phyloP scores from a whole-genome alignment of 257 asterid genomes.

The Przewalskia tangutica region DNA sequence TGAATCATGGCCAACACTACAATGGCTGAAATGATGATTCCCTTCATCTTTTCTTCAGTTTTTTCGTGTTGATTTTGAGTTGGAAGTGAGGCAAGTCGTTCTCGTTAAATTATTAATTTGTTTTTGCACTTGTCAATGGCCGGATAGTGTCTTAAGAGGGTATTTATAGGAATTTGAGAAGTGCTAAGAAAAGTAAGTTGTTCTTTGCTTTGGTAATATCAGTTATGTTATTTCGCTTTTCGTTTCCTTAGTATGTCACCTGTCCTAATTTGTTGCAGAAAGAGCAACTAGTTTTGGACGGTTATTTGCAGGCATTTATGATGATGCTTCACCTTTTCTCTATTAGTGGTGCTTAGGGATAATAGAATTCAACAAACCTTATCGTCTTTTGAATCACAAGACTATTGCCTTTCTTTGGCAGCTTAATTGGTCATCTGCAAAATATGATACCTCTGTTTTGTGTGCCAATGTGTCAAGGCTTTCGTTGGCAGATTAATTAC shows the following conservation, averaged over 20 bases:
- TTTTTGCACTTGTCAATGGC: neutral
- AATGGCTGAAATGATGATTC: slow-evolving; percentile 2
- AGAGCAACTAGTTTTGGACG: neutral
- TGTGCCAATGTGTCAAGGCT: neutral
- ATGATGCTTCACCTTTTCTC: neutral
- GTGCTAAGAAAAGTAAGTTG: neutral
- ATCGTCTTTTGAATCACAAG: neutral
- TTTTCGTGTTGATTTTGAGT: neutral
- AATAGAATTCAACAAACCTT: neutral
- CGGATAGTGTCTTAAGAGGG: neutral
- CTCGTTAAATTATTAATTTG: neutral
- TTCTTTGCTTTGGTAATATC: neutral
- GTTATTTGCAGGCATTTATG: neutral
- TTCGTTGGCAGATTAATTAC: too few species aligned
- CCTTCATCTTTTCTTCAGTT: slow-evolving; percentile 14
- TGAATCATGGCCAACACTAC: slow-evolving; percentile 10
- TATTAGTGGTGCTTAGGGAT: neutral
- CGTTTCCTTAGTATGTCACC: neutral
- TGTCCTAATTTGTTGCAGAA: neutral
- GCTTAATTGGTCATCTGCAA: neutral
- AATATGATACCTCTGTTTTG: neutral
- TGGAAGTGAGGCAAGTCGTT: neutral
- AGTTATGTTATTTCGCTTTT: too few species aligned
- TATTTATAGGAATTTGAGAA: neutral
- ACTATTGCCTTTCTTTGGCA: neutral